These are phyloP conservation scores for Pontederia crassipes DNA, from an alignment of 176 grass and related monocot genomes.

Conservation along the genomic window DNA sequence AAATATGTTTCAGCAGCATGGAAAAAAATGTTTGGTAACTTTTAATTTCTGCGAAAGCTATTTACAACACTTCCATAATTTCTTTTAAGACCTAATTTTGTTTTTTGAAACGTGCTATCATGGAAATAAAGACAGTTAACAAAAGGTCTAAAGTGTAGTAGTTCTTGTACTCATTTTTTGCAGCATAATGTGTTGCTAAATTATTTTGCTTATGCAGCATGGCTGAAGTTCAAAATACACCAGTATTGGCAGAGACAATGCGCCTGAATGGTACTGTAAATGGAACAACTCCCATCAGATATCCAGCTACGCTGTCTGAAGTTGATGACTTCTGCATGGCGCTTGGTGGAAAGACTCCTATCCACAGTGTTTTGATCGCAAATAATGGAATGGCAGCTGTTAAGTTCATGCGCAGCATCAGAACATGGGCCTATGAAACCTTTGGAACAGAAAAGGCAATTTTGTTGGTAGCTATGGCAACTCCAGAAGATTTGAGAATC, in stretches of 20 bases:
- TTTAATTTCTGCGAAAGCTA: too few relatives aligned
- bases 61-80: too few relatives aligned
- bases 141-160: too few relatives aligned
- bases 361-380: conserved; percentile 85
- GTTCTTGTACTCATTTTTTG: too few relatives aligned
- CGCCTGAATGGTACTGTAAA: conserved; percentile 34
- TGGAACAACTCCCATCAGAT: conserved; percentile 27
- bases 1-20: too few relatives aligned
- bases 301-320: conserved; percentile 33
- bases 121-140: too few relatives aligned
- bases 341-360: conserved; percentile 59
- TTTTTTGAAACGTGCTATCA: too few relatives aligned
- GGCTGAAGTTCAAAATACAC: conserved; percentile 24
- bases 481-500: conserved; percentile 91
- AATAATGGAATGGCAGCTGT: conserved; percentile 99
- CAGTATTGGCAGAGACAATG: conserved; percentile 34
- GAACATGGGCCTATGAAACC: conserved; percentile 78
- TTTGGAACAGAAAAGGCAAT: conserved; percentile 89
- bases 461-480: conserved; percentile 94
- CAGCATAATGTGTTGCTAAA: too few relatives aligned
- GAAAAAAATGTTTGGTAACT: too few relatives aligned
- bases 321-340: conserved; percentile 71
- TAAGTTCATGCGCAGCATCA: conserved; percentile 88
- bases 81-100: too few relatives aligned
- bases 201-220: conserved; percentile 13